Base-by-base conservation (phyloP, 2,329 filamentous ascomycete species). In the Nemania serpens region DNA sequence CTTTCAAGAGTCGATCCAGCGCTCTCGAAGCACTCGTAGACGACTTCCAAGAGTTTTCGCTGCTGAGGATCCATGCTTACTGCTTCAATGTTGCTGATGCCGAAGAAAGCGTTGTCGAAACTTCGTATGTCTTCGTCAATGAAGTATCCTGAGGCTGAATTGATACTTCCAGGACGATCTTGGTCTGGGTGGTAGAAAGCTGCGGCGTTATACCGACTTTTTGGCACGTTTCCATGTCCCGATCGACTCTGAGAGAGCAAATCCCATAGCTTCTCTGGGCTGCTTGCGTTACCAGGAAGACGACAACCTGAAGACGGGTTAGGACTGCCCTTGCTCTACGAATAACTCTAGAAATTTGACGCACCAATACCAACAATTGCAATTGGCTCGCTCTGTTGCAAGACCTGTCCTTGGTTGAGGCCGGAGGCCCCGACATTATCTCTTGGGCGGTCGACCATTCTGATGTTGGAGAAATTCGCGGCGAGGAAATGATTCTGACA, bases 41-140 rank as follows among this genome's bases (percentile, higher is more conserved):
- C 70, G 0, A 71, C 70, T 57, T 78, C 76, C 1, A 75, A 68
- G 2, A 75, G 62, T 25, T 72, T 64, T 1, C 74, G 69, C 36
- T 75, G 74, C 36, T 71, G 42, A 18, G 42, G 42, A 25, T 45
- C 42, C 42, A 45, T 45, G 12, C 12, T 18, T 9, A 12, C 4
- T 4, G 62, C 59, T 34, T 64, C 62, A 5, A 57, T 18, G 15
- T 53, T 51, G 33, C 47, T 56, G 43, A 64, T 61, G 11, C 59
- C 59, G 34, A 62, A 64, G 25, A 64, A 62, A 2, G 13, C 15
- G n/a, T 62, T 59, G 11, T 64, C 58, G 11, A 64, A 62, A 4
- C 13, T 11, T 1, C 59, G 62, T 3, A 57, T 7, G 45, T 64
- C 62, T 20, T 64, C 34, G 5, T 70, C 25, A 0, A 75, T 22